A percentile compares a stretch with the other conserved stretches of the same genome.
phyloP scores from a whole-genome alignment of 495 filamentous ascomycete genomes.

The Daldinia bambusicola region DNA sequence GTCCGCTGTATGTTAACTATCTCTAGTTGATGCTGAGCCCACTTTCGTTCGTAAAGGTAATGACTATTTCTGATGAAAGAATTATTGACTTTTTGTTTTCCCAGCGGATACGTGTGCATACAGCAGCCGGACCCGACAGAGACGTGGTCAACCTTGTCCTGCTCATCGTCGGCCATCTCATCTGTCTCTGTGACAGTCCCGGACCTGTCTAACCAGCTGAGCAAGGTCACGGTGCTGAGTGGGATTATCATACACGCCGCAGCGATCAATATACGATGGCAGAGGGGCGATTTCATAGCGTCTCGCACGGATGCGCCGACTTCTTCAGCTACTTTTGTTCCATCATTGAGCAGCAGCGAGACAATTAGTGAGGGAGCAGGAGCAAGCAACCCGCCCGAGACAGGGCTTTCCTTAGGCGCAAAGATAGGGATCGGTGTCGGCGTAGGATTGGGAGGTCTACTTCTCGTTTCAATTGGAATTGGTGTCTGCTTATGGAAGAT shows the following conservation, averaged over 20 bases:
- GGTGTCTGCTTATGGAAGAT: neutral
- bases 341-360: neutral
- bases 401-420: neutral
- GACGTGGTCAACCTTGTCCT: slow-evolving; percentile 26
- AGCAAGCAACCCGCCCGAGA: neutral
- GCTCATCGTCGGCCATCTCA: neutral
- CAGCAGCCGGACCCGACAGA: neutral
- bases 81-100: too few relatives aligned
- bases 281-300: neutral
- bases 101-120: slow-evolving; percentile 12
- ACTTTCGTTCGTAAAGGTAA: neutral
- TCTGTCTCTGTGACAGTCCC: slow-evolving; percentile 1
- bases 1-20: slow-evolving; percentile 1
- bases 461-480: neutral
- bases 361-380: neutral
- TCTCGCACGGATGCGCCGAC: neutral
- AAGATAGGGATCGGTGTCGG: neutral
- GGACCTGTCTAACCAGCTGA: neutral
- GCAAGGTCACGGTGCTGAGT: slow-evolving; percentile 5
- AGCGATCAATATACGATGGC: slow-evolving; percentile 17
- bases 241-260: slow-evolving; percentile 10
- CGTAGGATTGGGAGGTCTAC: neutral
- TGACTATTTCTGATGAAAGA: neutral
- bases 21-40: neutral
- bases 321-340: neutral